phyloP scores from a whole-genome alignment of 2,329 filamentous ascomycete species.

The Bisporella sp. region DNA sequence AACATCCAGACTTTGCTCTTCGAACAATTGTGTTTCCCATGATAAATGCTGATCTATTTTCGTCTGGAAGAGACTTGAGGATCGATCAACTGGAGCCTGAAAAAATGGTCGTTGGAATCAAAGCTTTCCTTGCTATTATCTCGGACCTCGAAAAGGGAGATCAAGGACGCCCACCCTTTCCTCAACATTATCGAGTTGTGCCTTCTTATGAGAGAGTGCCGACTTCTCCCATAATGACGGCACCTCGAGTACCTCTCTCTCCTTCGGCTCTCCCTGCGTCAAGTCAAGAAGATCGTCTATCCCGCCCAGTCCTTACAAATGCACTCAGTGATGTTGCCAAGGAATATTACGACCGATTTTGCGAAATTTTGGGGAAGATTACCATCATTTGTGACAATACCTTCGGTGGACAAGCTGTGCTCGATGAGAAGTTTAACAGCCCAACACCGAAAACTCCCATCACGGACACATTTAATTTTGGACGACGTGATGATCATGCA shows the following conservation, averaged over 20 bases:
- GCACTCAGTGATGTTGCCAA: conserved; percentile 68
- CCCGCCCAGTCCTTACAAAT: conserved; percentile 53
- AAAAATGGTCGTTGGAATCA: conserved; percentile 93
- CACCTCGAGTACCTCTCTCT: conserved; percentile 18
- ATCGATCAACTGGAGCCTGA: conserved; percentile 92
- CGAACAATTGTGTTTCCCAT: conserved; percentile 88
- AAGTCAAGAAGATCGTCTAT: conserved; percentile 56
- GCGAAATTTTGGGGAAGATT: conserved; percentile 90
- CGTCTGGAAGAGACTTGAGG: conserved; percentile 52
- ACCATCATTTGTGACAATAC: conserved; percentile 95
- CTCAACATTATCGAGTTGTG: conserved; percentile 50
- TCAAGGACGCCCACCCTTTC: conserved; percentile 73
- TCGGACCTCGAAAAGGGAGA: conserved; percentile 83
- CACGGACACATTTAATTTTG: conserved; percentile 87
- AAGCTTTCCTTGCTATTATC: conserved; percentile 89
- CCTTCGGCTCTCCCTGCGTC: conserved; percentile 16
- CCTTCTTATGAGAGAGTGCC: conserved; percentile 37
- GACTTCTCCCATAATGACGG: conserved; percentile 43
- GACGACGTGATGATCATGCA: conserved; percentile 69
- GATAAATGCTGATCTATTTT: conserved; percentile 86
- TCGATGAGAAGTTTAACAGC: conserved; percentile 91
- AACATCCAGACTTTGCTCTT: conserved; percentile 90
- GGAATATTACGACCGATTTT: conserved; percentile 86
- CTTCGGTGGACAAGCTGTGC: conserved; percentile 88
- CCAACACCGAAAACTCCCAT: conserved; percentile 91